phyloP scores from a whole-genome alignment of 2,329 filamentous ascomycete genomes.

The Fusarium dimerum region DNA sequence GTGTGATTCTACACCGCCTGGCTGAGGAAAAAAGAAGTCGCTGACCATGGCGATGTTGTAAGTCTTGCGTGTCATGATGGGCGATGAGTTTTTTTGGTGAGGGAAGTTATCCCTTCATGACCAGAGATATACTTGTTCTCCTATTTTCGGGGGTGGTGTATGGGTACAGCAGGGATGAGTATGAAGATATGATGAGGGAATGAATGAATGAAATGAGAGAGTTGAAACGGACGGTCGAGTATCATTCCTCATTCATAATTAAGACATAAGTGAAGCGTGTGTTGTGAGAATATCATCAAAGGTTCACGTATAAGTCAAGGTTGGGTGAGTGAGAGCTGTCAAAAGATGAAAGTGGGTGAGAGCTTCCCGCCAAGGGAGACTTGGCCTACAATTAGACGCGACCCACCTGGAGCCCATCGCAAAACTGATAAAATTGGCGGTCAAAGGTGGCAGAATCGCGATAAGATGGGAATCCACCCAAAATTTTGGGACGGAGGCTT shows the following conservation, averaged over 20 bases:
- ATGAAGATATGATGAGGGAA: not conserved
- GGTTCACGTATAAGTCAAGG: too few relatives aligned
- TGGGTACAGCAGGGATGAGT: conserved; percentile 1
- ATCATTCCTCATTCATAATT: too few relatives aligned
- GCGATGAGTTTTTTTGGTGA: conserved; percentile 6
- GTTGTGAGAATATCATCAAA: too few relatives aligned
- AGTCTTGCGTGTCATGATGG: conserved; percentile 54
- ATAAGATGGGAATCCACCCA: conserved; percentile 35
- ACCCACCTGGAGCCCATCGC: not conserved
- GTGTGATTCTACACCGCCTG: conserved; percentile 94
- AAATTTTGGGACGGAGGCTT: conserved; percentile 34
- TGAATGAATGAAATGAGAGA: not conserved
- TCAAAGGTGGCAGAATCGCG: conserved; percentile 38
- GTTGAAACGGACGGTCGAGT: too few relatives aligned
- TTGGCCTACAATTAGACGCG: not conserved
- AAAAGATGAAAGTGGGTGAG: not conserved
- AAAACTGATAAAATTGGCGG: conserved; percentile 37
- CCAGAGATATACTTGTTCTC: conserved; percentile 1
- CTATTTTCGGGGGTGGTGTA: not conserved
- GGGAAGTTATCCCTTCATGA: conserved; percentile 16
- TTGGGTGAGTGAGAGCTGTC: not conserved
- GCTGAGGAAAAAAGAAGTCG: conserved; percentile 99
- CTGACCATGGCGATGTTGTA: conserved; percentile 88
- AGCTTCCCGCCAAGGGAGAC: not conserved
- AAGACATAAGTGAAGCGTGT: too few relatives aligned